Conservation (phyloP, 2,329 filamentous ascomycete species). For the Colletotrichum theobromicola region DNA sequence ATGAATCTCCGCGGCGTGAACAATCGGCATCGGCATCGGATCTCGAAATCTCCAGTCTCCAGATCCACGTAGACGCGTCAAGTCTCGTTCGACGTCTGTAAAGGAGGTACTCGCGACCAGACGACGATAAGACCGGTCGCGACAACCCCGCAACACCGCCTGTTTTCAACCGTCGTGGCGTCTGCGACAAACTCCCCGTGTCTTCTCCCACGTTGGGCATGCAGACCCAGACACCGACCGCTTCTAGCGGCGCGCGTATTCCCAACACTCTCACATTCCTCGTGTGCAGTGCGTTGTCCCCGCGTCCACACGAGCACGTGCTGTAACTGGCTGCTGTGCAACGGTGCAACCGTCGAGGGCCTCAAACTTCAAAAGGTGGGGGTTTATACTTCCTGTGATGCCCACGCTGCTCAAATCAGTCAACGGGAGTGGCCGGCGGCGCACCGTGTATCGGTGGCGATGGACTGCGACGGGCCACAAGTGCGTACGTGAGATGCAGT, state of each 20-base stretch:
- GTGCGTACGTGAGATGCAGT: not conserved
- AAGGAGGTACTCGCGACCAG: not conserved
- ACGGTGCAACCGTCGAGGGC: slow-evolving; percentile 13
- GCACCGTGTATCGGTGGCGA: not conserved
- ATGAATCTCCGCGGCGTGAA: not conserved
- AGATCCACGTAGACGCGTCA: not conserved
- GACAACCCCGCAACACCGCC: not conserved
- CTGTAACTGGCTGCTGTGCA: slow-evolving; percentile 7
- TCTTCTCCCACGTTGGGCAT: not conserved
- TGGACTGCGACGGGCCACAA: not conserved
- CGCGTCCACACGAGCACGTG: slow-evolving; percentile 1
- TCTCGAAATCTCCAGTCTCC: not conserved
- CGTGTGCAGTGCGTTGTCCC: not conserved
- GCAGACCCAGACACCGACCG: not conserved
- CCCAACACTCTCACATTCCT: not conserved
- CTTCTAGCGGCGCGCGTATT: not conserved
- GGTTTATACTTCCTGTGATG: not conserved
- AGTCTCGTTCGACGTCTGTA: not conserved
- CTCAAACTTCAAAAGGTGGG: slow-evolving; percentile 2
- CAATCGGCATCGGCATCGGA: not conserved
- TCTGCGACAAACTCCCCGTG: not conserved
- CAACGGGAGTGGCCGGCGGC: not conserved
- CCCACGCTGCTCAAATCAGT: not conserved
- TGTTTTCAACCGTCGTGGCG: not conserved
- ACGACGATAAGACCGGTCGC: not conserved